Base-by-base conservation (phyloP, 2,329 filamentous ascomycete species). In the Arthrinium phaeospermum region DNA sequence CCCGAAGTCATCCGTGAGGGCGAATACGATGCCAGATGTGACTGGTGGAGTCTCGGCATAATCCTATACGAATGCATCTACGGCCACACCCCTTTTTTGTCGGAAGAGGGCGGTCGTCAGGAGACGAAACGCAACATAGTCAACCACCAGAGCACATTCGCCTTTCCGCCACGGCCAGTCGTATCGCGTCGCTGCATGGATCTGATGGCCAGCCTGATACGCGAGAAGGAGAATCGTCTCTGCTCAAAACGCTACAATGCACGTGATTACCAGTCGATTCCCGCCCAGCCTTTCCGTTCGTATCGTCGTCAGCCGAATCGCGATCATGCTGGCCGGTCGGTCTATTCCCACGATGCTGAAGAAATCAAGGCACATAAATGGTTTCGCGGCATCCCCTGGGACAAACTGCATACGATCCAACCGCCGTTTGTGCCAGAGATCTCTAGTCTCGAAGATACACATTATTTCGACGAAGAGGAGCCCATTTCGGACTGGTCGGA, bases 31-130 rank as follows among this genome's bases (percentile, higher is more conserved):
- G 96, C 94, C 44, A 89, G 96, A 79, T 98, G 96, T 83, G 96
- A 98, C 83, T 98, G 90, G 94, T 98, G 94, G 96, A 98, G 95
- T 83, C 90, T 98, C 77, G 96, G 95, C 70, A 91, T 98, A 79
- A 98, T 98, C 79, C 83, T 98, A 72, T 98, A 94, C 79, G 96
- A 98, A 87, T 98, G 96, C 78, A 86, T 98, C 1, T 98, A 96
- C 80, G 96, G 96, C 0, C 93, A 92, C 74, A 98, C 96, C 0
- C 96, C 96, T 0, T 98, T 98, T 80, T 90, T 95, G 70, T 91
- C 93, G 22, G 93, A 96, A 68, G 92, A 94, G 74, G 90, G 86
- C 13, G 83, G 83, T 64, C 89, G 95, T 13, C 91, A 94, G 72
- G 89, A 93, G 76, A 98, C 95, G 2, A 98, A 98, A 81, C 85